Conservation (phyloP, 768 basidiomycete species). For the Psilocybe subaeruginosa region DNA sequence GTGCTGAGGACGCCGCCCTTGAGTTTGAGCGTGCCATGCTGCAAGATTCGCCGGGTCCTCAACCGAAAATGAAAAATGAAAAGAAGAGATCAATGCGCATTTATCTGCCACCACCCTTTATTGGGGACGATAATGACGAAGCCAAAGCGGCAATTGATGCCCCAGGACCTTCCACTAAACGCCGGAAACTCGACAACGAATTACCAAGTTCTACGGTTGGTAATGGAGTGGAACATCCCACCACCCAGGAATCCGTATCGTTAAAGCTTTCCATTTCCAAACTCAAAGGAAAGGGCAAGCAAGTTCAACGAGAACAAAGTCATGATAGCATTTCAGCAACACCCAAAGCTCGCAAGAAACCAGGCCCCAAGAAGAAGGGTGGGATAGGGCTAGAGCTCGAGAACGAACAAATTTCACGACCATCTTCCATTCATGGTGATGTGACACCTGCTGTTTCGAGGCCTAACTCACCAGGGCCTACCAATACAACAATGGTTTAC, state of each 20-base stretch:
- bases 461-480: slow-evolving; percentile 68
- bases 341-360: slow-evolving; percentile 60
- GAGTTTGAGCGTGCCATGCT: slow-evolving; percentile 61
- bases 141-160: slow-evolving; percentile 35
- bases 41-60: slow-evolving; percentile 35
- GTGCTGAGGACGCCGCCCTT: slow-evolving; percentile 58
- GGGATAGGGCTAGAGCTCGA: slow-evolving; percentile 56
- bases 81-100: slow-evolving; percentile 54
- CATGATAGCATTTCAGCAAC: slow-evolving; percentile 59
- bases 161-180: slow-evolving; percentile 57
- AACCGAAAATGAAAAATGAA: slow-evolving; percentile 46
- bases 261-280: slow-evolving; percentile 45
- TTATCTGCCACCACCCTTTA: slow-evolving; percentile 42
- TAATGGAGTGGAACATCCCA: slow-evolving; percentile 53
- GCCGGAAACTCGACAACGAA: slow-evolving; percentile 57
- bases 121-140: slow-evolving; percentile 59
- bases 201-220: slow-evolving; percentile 28
- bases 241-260: slow-evolving; percentile 40
- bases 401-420: slow-evolving; percentile 50
- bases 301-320: slow-evolving; percentile 54
- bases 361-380: slow-evolving; percentile 57
- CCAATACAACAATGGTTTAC: slow-evolving; percentile 63
- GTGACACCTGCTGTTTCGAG: slow-evolving; percentile 70
- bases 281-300: slow-evolving; percentile 57
- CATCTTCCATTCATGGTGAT: slow-evolving; percentile 68